phyloP scores from a whole-genome alignment of 495 filamentous ascomycete genomes.

The Aspergillus taichungensis region DNA sequence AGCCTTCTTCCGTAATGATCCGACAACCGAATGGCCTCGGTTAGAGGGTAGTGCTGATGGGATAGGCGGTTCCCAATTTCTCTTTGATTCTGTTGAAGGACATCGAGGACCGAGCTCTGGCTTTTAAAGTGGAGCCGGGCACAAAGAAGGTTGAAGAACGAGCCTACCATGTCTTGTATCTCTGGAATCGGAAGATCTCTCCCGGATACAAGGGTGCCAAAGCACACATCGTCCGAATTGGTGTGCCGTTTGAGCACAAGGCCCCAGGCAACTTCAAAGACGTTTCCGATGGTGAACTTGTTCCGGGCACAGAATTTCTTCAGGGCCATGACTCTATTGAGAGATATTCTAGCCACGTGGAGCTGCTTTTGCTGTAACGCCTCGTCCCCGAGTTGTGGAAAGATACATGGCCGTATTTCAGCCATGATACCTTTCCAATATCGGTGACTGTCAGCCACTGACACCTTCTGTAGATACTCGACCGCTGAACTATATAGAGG shows the following conservation, averaged over 20 bases:
- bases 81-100: conserved; percentile 23
- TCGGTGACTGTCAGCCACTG: conserved; percentile 17
- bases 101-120: conserved; percentile 12
- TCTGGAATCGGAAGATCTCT: conserved; percentile 23
- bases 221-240: conserved; percentile 26
- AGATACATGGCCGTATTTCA: conserved; percentile 30
- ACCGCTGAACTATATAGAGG: conserved; percentile 40
- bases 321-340: background rate
- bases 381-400: conserved; percentile 21
- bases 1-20: too few species aligned
- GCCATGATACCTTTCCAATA: conserved; percentile 35
- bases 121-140: conserved; percentile 11
- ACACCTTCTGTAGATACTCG: conserved; percentile 21
- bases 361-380: background rate
- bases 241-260: conserved; percentile 30
- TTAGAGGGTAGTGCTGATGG: conserved; percentile 33
- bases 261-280: conserved; percentile 33
- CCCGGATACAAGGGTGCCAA: conserved; percentile 22
- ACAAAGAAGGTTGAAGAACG: conserved; percentile 29
- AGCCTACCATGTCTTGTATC: conserved; percentile 24
- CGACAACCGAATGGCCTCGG: conserved; percentile 5
- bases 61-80: conserved; percentile 25
- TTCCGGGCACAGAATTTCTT: conserved; percentile 11
- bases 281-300: conserved; percentile 14
- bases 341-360: conserved; percentile 14